A percentile compares a stretch with the other conserved stretches of the same genome.
Evolutionary conservation across 192 early-diverging fungal genomes (phyloP).

Genomic region (Coemansia sp.): DNA sequence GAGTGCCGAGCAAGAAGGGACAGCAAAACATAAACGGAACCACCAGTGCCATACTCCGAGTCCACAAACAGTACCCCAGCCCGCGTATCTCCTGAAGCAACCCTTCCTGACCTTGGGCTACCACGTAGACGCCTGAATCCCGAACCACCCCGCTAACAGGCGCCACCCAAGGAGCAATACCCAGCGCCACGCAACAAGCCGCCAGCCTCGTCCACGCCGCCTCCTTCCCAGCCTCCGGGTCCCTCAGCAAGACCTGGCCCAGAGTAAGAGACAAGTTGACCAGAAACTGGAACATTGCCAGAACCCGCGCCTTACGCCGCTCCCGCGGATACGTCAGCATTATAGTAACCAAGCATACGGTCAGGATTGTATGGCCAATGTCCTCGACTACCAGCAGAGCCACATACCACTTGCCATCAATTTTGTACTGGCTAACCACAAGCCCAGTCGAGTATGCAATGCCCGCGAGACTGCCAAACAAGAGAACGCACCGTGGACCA

Average conservation of each 20-base stretch:
- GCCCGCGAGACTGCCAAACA: neutral
- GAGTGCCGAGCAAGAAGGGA: slow-evolving; percentile 13
- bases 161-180: neutral
- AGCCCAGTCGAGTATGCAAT: neutral
- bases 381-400: neutral
- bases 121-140: slow-evolving; percentile 23
- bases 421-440: neutral
- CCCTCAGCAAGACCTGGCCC: slow-evolving; percentile 2
- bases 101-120: neutral
- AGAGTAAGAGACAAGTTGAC: slow-evolving; percentile 21
- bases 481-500: slow-evolving; percentile 7
- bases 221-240: neutral
- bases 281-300: slow-evolving; percentile 18
- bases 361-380: slow-evolving; percentile 8
- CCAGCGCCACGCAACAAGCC: neutral
- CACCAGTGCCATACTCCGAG: slow-evolving; percentile 5
- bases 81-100: neutral
- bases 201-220: slow-evolving; percentile 10
- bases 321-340: slow-evolving; percentile 24
- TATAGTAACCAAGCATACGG: slow-evolving; percentile 10
- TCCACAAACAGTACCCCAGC: neutral
- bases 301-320: slow-evolving; percentile 15
- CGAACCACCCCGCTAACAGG: slow-evolving; percentile 13
- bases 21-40: slow-evolving; percentile 29
- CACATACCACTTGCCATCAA: neutral